Evolutionary conservation across 257 asterid species (phyloP).

Genomic region (Solanum acaule): DNA sequence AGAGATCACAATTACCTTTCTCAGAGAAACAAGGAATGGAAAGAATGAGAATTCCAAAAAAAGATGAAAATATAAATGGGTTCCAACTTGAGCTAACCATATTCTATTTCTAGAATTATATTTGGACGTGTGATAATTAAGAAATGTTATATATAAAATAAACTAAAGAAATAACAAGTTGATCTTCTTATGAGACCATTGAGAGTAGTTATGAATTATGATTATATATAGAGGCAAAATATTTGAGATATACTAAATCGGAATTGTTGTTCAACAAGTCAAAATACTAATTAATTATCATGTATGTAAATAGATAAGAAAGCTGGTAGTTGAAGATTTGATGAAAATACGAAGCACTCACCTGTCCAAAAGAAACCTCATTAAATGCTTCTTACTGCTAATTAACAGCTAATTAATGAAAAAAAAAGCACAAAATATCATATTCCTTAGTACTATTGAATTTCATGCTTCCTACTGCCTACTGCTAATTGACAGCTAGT

Average conservation of each 20-base stretch:
- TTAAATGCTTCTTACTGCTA: background rate
- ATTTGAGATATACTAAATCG: background rate
- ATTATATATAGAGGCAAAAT: background rate
- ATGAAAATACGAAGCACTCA: background rate
- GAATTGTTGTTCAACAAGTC: background rate
- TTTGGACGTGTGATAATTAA: background rate
- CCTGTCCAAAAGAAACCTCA: background rate
- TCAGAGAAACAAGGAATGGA: conserved; percentile 33
- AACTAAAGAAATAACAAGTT: background rate
- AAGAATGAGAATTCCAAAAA: conserved; percentile 18
- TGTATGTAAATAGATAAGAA: background rate
- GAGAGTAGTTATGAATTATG: background rate
- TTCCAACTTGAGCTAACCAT: background rate
- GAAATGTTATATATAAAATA: background rate
- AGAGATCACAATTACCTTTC: conserved; percentile 24
- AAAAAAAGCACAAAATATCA: background rate
- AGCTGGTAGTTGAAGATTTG: background rate
- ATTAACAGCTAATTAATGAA: background rate
- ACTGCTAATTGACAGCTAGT: background rate
- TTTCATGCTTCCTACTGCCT: background rate
- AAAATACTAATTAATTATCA: background rate
- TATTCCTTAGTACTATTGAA: background rate
- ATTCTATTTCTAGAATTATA: background rate
- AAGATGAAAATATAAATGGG: background rate
- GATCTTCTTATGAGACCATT: background rate